Evolutionary conservation across 257 asterid species (phyloP).

Genomic region (Fraxinus anomala): DNA sequence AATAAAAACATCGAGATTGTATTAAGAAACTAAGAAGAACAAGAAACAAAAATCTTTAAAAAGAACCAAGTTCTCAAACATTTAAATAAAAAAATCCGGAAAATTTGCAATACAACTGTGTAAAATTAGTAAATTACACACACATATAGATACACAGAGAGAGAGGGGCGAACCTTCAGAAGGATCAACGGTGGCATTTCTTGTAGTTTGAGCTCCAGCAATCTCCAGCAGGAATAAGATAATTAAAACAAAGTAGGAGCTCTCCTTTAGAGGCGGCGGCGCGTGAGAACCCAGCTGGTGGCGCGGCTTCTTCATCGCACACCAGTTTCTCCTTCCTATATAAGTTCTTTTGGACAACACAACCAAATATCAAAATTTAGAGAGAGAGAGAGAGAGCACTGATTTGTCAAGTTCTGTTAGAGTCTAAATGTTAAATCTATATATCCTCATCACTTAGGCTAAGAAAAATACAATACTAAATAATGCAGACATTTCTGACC

Average conservation of each 20-base stretch:
- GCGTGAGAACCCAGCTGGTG: not conserved
- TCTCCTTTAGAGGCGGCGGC: not conserved
- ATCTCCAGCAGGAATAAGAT: conserved; percentile 10
- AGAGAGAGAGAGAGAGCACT: not conserved
- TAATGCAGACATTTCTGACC: not conserved
- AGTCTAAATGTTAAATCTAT: not conserved
- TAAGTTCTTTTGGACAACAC: not conserved
- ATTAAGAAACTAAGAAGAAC: not conserved
- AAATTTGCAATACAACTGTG: not conserved
- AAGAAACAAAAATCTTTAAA: not conserved
- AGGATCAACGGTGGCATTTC: conserved; percentile 39
- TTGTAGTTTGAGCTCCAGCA: conserved; percentile 38
- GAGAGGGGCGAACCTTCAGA: conserved; percentile 31
- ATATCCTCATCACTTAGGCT: not conserved
- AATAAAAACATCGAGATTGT: not conserved
- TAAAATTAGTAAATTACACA: not conserved
- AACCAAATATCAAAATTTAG: no score
- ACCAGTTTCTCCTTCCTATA: not conserved
- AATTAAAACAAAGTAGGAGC: not conserved
- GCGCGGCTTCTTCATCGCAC: not conserved
- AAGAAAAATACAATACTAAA: not conserved
- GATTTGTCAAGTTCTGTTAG: no score
- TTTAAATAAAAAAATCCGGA: no score
- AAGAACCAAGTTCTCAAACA: no score
- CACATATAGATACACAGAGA: not conserved